Base-by-base conservation (phyloP, 768 basidiomycete species). In the Hortiboletus campestris region DNA sequence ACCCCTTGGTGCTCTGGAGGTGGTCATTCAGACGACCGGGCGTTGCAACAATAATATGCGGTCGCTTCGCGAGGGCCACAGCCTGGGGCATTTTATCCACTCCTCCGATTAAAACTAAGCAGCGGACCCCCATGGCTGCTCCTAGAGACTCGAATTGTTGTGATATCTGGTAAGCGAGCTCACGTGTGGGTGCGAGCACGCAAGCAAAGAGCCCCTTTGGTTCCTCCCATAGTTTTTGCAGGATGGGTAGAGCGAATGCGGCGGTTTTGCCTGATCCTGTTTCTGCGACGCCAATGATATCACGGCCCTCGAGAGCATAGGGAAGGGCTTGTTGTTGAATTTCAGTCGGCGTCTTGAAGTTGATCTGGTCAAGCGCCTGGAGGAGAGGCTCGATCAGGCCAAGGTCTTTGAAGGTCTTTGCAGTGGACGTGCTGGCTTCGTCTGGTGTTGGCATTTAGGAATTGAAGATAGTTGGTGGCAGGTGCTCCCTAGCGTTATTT, bases 261-360 rank as follows among this genome's bases (percentile, higher is more conserved):
- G 94, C 96, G 0, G 97, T 98, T 78, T 99, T 98, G 62, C 96
- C 97, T 13, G 91, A 94, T 31, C 97, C 97, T 11, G 97, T 99
- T 61, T 92, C 87, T 32, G 97, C 97, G n/a, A 99, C 89, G 19
- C 97, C 97, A 55, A 99, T 98, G 62, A 99, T 91, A 75, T 99
- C 97, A 65, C 88, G 84, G 0, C 94, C 95, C 69, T 90, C 79
- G 7, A 99, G 75, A 19, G 95, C 96, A 75, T 85, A 84, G 0
- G 97, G 97, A 46, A 99, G 81, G 35, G 81, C 80, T 66, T 93
- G 84, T 3, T 77, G 75, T 72, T 99, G 97, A 63, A 99, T 99
- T 51, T 90, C 88, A 9, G 96, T 96, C 1, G 97, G 96, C 41
- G 79, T 77, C 58, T 82, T 94, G 80, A 84, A 98, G 46, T 85